Evolutionary conservation across 306 rosid genomes (phyloP).

Genomic region (Quercus parvula): DNA sequence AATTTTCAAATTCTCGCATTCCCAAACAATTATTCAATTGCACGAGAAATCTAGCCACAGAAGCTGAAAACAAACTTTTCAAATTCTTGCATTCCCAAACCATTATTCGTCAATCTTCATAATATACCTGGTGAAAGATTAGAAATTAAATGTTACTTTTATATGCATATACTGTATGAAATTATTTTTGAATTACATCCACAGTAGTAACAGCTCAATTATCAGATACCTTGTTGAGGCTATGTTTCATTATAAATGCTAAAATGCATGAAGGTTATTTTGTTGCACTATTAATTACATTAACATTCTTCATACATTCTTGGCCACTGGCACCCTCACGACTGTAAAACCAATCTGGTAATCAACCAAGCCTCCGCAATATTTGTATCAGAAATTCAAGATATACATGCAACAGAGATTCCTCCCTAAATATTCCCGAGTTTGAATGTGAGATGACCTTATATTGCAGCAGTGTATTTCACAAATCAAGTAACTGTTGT

Average conservation of each 20-base stretch:
- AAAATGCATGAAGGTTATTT: neutral
- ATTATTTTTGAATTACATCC: too few species aligned
- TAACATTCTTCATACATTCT: neutral
- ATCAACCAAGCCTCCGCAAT: neutral
- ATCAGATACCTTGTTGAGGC: too few species aligned
- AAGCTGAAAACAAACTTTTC: constrained; percentile 11
- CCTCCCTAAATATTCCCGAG: neutral
- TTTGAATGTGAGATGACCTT: neutral
- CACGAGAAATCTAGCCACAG: too few species aligned
- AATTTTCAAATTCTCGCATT: too few species aligned
- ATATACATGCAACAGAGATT: neutral
- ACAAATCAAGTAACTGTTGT: neutral
- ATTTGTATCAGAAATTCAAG: neutral
- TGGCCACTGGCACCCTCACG: neutral
- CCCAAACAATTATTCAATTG: too few species aligned
- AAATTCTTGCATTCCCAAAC: neutral
- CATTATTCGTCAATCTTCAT: neutral
- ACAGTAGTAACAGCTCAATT: too few species aligned
- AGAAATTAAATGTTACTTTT: too few species aligned
- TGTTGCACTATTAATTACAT: too few species aligned
- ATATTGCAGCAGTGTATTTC: neutral
- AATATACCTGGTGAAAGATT: too few species aligned
- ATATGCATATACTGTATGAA: too few species aligned
- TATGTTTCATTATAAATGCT: neutral
- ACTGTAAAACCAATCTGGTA: neutral